These are phyloP conservation scores for Piper betle DNA, from an alignment of 164 flowering plant genomes.

Conservation along the genomic window DNA sequence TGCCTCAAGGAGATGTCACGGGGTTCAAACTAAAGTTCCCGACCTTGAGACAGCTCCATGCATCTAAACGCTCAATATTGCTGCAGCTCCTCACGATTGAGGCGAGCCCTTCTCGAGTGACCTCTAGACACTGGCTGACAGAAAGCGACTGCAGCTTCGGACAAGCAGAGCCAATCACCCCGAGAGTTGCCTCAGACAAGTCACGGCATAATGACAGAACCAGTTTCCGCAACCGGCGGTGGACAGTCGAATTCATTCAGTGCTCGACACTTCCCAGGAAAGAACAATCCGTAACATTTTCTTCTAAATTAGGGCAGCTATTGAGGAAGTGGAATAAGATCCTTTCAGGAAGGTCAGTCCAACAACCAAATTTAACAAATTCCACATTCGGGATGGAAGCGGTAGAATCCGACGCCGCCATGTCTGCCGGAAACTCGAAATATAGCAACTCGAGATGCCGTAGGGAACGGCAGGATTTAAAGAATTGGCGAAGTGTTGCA, in stretches of 20 bases:
- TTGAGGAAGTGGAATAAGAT: conserved; percentile 22
- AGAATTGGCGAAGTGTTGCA: too few relatives aligned
- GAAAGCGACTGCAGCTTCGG: conserved; percentile 32
- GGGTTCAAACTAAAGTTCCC: too few relatives aligned
- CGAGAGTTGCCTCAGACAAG: conserved; percentile 20
- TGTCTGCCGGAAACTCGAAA: too few relatives aligned
- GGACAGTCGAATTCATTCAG: conserved; percentile 3
- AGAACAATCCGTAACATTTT: conserved; percentile 35
- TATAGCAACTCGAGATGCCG: too few relatives aligned
- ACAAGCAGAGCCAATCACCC: conserved; percentile 17
- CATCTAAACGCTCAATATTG: conserved; percentile 20
- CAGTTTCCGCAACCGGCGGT: conserved; percentile 22
- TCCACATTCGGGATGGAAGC: conserved; percentile 15
- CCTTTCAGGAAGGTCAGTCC: conserved; percentile 22
- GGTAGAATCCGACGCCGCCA: conserved; percentile 14
- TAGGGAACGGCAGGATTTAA: too few relatives aligned
- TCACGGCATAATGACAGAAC: conserved; percentile 16
- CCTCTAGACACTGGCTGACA: conserved; percentile 19
- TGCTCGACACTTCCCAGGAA: conserved; percentile 21
- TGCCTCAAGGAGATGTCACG: too few relatives aligned
- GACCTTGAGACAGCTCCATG: too few relatives aligned
- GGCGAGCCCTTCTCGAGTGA: conserved; percentile 27
- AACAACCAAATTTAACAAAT: conserved; percentile 27
- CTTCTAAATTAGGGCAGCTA: conserved; percentile 21
- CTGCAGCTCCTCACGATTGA: conserved; percentile 21